Evolutionary conservation across 768 basidiomycete genomes (phyloP).

Genomic region (Pisolithus microcarpus): DNA sequence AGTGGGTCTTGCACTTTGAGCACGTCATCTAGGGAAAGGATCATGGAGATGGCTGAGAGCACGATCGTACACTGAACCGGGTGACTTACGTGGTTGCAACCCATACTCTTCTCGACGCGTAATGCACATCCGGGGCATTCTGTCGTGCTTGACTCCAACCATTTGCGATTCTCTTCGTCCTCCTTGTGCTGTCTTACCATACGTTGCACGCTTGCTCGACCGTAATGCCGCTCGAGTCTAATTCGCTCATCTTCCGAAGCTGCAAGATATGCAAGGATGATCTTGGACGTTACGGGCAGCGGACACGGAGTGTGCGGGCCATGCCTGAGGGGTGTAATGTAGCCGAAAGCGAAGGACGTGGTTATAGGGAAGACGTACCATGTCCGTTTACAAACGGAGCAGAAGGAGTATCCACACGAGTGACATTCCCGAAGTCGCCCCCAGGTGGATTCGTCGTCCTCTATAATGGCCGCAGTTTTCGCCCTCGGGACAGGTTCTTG

Average conservation of each 20-base stretch:
- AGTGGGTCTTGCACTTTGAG: conserved; percentile 65
- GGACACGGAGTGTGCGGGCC: conserved; percentile 70
- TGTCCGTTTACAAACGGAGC: conserved; percentile 71
- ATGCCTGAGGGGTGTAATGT: conserved; percentile 50
- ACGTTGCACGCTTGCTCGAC: conserved; percentile 49
- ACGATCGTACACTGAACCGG: background rate
- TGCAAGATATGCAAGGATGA: conserved; percentile 62
- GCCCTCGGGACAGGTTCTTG: conserved; percentile 70
- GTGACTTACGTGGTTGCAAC: conserved; percentile 80
- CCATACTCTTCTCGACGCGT: conserved; percentile 66
- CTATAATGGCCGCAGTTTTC: conserved; percentile 24
- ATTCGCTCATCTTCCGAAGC: conserved; percentile 43
- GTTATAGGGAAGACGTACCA: conserved; percentile 43
- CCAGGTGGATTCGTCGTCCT: conserved; percentile 57
- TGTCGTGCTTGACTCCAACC: conserved; percentile 64
- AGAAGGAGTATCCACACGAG: conserved; percentile 71
- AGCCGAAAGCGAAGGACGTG: conserved; percentile 1
- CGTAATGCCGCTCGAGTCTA: conserved; percentile 57
- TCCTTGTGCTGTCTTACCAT: conserved; percentile 62
- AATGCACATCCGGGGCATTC: conserved; percentile 68
- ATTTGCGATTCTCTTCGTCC: conserved; percentile 65
- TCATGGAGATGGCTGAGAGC: background rate
- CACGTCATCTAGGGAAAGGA: conserved; percentile 59
- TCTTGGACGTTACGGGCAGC: conserved; percentile 52
- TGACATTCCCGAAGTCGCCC: conserved; percentile 65